A percentile compares a stretch with the other conserved stretches of the same genome.
Conservation (phyloP, 768 basidiomycete genomes). For the Rhodotorula sphaerocarpa region DNA sequence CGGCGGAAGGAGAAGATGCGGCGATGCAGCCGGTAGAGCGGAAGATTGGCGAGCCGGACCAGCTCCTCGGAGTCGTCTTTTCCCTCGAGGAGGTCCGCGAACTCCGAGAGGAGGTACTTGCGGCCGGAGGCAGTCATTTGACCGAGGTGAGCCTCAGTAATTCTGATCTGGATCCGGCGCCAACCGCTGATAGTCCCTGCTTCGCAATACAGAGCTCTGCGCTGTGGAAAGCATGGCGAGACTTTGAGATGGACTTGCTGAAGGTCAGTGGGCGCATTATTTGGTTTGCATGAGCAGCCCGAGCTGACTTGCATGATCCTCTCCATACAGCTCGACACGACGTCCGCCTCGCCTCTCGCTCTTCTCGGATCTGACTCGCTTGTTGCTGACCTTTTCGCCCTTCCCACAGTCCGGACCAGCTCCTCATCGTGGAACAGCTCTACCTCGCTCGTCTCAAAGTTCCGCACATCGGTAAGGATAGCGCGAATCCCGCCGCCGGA, state of each 20-base stretch:
- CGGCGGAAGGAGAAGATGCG: conserved; percentile 33
- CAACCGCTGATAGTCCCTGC: too few species aligned
- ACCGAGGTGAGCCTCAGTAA: conserved; percentile 52
- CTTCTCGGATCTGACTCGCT: background rate
- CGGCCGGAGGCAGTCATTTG: conserved; percentile 57
- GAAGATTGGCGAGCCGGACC: conserved; percentile 47
- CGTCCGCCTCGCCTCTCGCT: conserved; percentile 8
- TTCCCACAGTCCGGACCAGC: conserved; percentile 46
- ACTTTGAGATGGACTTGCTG: conserved; percentile 66
- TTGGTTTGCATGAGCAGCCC: background rate
- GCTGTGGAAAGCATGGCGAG: conserved; percentile 63
- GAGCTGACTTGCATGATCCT: background rate
- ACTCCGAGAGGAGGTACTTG: conserved; percentile 53
- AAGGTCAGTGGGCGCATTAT: conserved; percentile 47
- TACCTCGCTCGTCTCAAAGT: conserved; percentile 62
- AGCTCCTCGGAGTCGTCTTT: conserved; percentile 52
- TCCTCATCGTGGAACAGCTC: conserved; percentile 54
- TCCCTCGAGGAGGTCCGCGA: conserved; percentile 57
- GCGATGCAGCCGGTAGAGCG: conserved; percentile 44
- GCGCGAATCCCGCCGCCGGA: conserved; percentile 20
- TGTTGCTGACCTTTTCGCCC: background rate
- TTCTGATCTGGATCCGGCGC: too few species aligned
- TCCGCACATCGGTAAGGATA: conserved; percentile 60
- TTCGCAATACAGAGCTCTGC: conserved; percentile 60
- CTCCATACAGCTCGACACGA: conserved; percentile 9